Evolutionary conservation across 768 basidiomycete genomes (phyloP), one percentile per base, ranked within the genome.

Genomic region (Boletus rex-veris): DNA sequence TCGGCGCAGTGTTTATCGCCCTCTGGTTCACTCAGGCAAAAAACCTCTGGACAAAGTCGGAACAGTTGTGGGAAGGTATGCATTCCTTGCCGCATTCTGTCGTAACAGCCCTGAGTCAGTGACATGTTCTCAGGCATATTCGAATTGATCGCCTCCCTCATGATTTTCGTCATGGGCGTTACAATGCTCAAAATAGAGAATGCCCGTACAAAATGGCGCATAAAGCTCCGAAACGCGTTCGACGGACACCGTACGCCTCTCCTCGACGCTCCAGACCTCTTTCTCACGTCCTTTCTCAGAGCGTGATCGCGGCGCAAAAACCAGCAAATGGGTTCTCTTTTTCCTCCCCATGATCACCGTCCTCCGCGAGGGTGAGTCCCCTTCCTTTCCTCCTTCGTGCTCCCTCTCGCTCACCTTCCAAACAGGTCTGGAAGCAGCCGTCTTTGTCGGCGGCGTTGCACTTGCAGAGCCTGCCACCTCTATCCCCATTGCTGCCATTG

Each of bases 121-220:
- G 28, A 45, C 38, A 37, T 35, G 49, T 24, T 40, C 36, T 50
- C 19, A 89, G 87, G 84, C 24, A 77, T 83, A 55, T 92, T 90
- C 64, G 74, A 83, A 58, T 71, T 90, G 54, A 77, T 92, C 50
- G 88, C 88, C 0, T 69, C 83, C 10, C 53, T 92, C 61, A 84
- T 97, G 80, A 94, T 97, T 64, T 91, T 93, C 69, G 76, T 88
- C 65, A 96, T 98, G 92, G 94, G 92, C 4, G 65, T 98, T 39
- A 87, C 88, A 31, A 95, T 98, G 89, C 83, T 99, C 55, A 93
- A 91, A 67, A 86, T 99, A 82, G 95, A 99, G 70, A 80, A 88
- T 64, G 88, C 96, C 12, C 90, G 92, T 68, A 81, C 87, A 19
- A 93, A 91, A 71, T 99, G 96, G 96, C 82, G 91, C 60, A 73